phyloP scores from a whole-genome alignment of 176 grass and related monocot species.

The barley (Hordeum vulgare) region MorexV3_pseudomolecules_assembly NC_058524.1:77908112-77908611 shows the following conservation, averaged over 20 bases:
- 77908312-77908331: neutral
- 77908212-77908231: neutral
- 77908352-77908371: neutral
- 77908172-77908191: slow-evolving; percentile 76
- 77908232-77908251: neutral
- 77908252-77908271: neutral
- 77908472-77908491: neutral
- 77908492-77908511: neutral
- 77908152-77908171: slow-evolving; percentile 96
- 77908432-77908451: neutral
- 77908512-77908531: neutral
- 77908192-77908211: neutral
- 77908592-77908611: neutral
- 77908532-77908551: neutral
- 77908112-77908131: slow-evolving; percentile 96
- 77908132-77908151: slow-evolving; percentile 88
- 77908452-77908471: neutral
- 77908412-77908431: neutral
- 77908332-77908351: neutral
- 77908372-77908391: neutral
- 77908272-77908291: neutral
- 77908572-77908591: neutral
- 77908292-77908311: neutral
- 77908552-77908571: neutral
- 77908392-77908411: neutral